Conservation (phyloP, 371 early-diverging fungal genomes). For the Chytridium lagenaria region DNA sequence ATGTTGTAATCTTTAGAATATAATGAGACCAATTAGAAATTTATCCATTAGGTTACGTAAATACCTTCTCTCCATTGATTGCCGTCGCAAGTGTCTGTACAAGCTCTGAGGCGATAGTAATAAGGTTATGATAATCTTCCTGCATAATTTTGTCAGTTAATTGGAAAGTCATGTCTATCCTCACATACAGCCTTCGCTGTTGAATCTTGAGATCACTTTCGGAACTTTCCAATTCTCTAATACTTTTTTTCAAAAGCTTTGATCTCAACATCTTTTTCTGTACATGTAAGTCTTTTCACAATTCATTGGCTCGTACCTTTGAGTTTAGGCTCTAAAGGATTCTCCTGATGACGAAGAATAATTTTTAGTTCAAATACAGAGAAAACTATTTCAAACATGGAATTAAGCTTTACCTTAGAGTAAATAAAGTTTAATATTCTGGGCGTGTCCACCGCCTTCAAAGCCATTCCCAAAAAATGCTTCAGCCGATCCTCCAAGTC, state of each 20-base stretch:
- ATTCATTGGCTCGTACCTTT: neutral
- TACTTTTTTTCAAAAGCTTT: constrained; percentile 14
- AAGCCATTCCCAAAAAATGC: constrained; percentile 39
- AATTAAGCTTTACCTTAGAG: neutral
- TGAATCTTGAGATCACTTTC: neutral
- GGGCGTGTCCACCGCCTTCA: constrained; percentile 27
- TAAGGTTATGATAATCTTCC: constrained; percentile 57
- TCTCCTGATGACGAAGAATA: too few species aligned
- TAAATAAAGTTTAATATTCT: neutral
- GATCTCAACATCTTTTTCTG: constrained; percentile 8
- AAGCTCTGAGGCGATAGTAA: constrained; percentile 59
- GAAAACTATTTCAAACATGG: neutral
- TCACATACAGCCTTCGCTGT: constrained; percentile 7
- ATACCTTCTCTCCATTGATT: constrained; percentile 53
- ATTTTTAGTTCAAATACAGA: too few species aligned
- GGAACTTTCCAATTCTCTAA: constrained; percentile 10
- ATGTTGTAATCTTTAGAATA: constrained; percentile 49
- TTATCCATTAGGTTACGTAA: neutral
- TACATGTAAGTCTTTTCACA: too few species aligned
- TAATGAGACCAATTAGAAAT: neutral
- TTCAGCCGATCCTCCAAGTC: constrained; percentile 43
- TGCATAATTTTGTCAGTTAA: constrained; percentile 25
- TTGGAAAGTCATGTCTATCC: neutral
- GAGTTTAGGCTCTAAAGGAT: neutral
- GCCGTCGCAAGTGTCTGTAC: constrained; percentile 55